Evolutionary conservation across 352 stramenopile species (phyloP).

Genomic region (Pythium pyrilobum): DNA sequence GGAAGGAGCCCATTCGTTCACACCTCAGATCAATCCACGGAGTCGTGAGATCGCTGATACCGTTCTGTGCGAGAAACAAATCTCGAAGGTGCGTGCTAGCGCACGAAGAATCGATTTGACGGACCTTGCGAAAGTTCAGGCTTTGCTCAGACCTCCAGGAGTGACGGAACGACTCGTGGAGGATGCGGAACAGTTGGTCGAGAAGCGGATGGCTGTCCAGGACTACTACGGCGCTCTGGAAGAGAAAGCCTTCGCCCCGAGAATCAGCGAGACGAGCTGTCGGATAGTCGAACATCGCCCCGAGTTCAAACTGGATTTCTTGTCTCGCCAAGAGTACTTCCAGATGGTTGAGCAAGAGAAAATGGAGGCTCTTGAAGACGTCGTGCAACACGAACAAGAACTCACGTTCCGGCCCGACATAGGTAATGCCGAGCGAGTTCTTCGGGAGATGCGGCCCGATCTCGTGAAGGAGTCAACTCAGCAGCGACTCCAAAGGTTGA

Average conservation of each 20-base stretch:
- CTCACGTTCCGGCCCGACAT: slow-evolving; percentile 76
- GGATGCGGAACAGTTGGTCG: slow-evolving; percentile 38
- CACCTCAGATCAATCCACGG: slow-evolving; percentile 55
- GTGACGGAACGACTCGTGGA: slow-evolving; percentile 54
- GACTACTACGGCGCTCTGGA: slow-evolving; percentile 68
- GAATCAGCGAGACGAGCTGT: slow-evolving; percentile 49
- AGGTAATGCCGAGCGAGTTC: slow-evolving; percentile 61
- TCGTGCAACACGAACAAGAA: slow-evolving; percentile 29
- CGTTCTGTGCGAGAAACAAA: slow-evolving; percentile 27
- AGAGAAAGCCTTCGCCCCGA: slow-evolving; percentile 49
- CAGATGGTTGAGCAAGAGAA: slow-evolving; percentile 58
- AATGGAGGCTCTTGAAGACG: slow-evolving; percentile 47
- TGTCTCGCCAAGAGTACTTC: slow-evolving; percentile 64
- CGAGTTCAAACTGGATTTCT: slow-evolving; percentile 78
- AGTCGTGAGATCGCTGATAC: slow-evolving; percentile 58
- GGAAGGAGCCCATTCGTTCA: slow-evolving; percentile 33
- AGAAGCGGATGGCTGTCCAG: slow-evolving; percentile 52
- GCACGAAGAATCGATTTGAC: background rate
- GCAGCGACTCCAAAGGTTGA: slow-evolving; percentile 60
- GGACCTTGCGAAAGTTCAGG: slow-evolving; percentile 10
- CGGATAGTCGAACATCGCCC: slow-evolving; percentile 50
- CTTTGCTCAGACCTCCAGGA: slow-evolving; percentile 13
- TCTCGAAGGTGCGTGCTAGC: background rate
- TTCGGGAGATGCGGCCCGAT: slow-evolving; percentile 60
- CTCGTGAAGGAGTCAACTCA: slow-evolving; percentile 45